phyloP scores from a whole-genome alignment of 192 early-diverging fungal species.

The Pecoramyces ruminantium region DNA sequence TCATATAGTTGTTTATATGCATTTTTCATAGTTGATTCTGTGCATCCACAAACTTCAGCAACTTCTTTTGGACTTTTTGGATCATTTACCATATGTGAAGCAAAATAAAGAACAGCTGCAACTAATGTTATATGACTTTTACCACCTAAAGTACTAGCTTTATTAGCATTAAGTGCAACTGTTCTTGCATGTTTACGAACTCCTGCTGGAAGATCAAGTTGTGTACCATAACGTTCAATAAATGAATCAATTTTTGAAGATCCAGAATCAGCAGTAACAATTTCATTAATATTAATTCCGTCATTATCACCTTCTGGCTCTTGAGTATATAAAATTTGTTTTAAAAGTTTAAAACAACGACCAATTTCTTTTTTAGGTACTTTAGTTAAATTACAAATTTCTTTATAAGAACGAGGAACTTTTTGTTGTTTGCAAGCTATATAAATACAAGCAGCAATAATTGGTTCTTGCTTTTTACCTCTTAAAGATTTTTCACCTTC shows the following conservation, averaged over 20 bases:
- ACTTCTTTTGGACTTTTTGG: conserved; percentile 58
- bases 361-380: conserved; percentile 92
- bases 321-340: conserved; percentile 8
- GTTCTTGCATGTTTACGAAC: neutral
- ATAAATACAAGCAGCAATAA: conserved; percentile 83
- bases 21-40: conserved; percentile 84
- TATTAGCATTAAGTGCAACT: conserved; percentile 44
- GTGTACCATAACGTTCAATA: conserved; percentile 1
- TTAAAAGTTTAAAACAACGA: conserved; percentile 46
- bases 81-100: conserved; percentile 39
- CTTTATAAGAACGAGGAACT: conserved; percentile 79
- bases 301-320: neutral
- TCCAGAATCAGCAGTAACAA: conserved; percentile 50
- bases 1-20: conserved; percentile 56
- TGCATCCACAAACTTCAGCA: conserved; percentile 56
- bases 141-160: conserved; percentile 68
- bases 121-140: conserved; percentile 84
- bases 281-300: conserved; percentile 26
- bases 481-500: conserved; percentile 45
- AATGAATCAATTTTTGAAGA: neutral
- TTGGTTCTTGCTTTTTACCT: conserved; percentile 52
- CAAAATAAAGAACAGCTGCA: conserved; percentile 80
- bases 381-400: conserved; percentile 74
- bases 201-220: neutral
- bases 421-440: conserved; percentile 75